Conservation (phyloP, 1,139 yeast genomes). For the Yamadazyma spencermartinsiae region DNA sequence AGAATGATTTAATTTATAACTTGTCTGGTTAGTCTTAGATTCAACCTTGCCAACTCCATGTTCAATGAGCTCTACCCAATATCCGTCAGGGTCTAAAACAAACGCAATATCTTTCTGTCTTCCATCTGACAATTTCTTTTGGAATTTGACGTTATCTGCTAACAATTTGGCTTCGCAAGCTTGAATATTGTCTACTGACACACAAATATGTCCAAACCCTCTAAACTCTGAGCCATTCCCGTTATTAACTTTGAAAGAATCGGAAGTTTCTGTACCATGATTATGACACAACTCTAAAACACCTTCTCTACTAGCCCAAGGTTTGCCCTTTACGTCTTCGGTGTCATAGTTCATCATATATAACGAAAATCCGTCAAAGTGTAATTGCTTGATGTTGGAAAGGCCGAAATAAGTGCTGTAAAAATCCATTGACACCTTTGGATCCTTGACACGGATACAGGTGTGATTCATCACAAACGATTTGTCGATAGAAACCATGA, state of each 20-base stretch:
- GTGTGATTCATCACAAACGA: conserved; percentile 64
- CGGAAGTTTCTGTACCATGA: conserved; percentile 70
- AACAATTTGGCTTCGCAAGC: conserved; percentile 59
- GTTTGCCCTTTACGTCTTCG: conserved; percentile 36
- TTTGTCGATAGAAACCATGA: conserved; percentile 33
- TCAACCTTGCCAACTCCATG: conserved; percentile 48
- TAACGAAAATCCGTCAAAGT: conserved; percentile 61
- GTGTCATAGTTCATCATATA: conserved; percentile 68
- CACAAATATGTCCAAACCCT: conserved; percentile 93
- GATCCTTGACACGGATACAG: conserved; percentile 81
- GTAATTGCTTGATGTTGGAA: conserved; percentile 54
- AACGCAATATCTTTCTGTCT: conserved; percentile 92
- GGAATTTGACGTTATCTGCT: conserved; percentile 65
- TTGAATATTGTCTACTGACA: conserved; percentile 79
- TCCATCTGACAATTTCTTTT: conserved; percentile 84
- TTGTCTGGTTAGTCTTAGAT: conserved; percentile 36
- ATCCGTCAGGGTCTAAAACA: conserved; percentile 92
- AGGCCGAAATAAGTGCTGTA: conserved; percentile 78
- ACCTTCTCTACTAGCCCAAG: conserved; percentile 69
- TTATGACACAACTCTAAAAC: conserved; percentile 82
- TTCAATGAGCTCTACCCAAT: conserved; percentile 90
- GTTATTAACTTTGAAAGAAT: conserved; percentile 59
- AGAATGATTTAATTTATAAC: conserved; percentile 78
- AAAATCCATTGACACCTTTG: conserved; percentile 68
- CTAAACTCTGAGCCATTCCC: conserved; percentile 84